Evolutionary conservation across 257 asterid species (phyloP).

Genomic region (Solanum infundibuliforme): DNA sequence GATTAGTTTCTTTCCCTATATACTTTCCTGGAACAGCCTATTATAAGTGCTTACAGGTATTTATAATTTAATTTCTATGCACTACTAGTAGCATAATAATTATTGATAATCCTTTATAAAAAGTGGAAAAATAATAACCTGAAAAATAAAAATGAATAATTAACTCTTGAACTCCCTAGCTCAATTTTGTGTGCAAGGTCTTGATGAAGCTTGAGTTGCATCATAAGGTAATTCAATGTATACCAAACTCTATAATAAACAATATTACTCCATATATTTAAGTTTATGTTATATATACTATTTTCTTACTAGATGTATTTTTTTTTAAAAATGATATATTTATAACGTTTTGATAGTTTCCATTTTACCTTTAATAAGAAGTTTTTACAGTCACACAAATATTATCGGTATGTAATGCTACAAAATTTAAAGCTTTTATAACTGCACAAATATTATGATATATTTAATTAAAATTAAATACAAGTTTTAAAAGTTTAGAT

Average conservation of each 20-base stretch:
- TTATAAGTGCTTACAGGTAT: slow-evolving; percentile 65
- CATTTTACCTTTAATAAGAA: background rate
- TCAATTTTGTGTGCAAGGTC: too few species aligned
- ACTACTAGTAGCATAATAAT: background rate
- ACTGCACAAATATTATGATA: background rate
- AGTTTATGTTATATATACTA: background rate
- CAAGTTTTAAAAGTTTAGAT: background rate
- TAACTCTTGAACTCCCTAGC: too few species aligned
- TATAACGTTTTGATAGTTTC: background rate
- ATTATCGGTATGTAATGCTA: background rate
- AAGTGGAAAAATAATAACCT: background rate
- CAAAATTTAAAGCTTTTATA: background rate
- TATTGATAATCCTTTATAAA: background rate
- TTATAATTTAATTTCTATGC: background rate
- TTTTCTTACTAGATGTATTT: background rate
- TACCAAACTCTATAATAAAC: too few species aligned
- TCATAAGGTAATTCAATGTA: background rate
- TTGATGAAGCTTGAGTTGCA: too few species aligned
- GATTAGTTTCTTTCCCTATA: slow-evolving; percentile 79
- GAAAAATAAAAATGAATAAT: background rate
- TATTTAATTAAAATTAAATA: background rate
- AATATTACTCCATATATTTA: background rate
- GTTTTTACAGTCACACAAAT: background rate
- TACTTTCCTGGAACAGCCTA: slow-evolving; percentile 87
- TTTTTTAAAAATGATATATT: background rate